Base-by-base conservation (phyloP, 768 basidiomycete genomes). In the Chalciporus sphaerocephalus region DNA sequence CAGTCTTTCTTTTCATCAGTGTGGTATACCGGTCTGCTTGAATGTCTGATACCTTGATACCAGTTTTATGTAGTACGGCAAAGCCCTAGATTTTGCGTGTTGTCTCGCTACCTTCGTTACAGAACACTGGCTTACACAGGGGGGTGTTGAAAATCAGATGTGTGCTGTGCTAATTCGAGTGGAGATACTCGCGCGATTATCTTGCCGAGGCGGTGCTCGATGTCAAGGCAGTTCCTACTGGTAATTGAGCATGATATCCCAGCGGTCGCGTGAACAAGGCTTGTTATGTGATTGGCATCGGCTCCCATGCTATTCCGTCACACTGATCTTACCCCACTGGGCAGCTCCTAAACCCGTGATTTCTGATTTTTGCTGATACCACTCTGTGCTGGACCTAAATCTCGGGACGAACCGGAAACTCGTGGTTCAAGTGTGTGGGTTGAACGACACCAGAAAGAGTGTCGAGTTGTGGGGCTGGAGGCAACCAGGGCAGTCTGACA, bases 341-440 rank as follows among this genome's bases (percentile, higher is more conserved):
- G 20, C 32, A 15, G 40, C 3, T 38, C 27, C n/a, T 23, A 23
- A n/a, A 30, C 25, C 18, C 11, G 40, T 54, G 47, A 44, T 38
- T 40, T 32, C 32, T 38, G 22, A 36, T 20, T 4, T 38, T 17
- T 42, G 16, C 33, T 23, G n/a, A 32, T n/a, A 1, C n/a, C 30
- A 28, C 30, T 32, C 40, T 22, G 15, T 27, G 24, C 8, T 38
- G 40, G 41, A 20, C 45, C 34, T 38, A 38, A 38, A 20, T 45
- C 34, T 57, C 58, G 58, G 58, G 42, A 42, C 20, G 45, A 60
- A 56, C 46, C 58, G 58, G 57, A 42, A 39, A 30, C 28, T 13
- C 8, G 2, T 1, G 15, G 20, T 25, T 37, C 40, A 16, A 21
- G 36, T 50, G 16, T 39, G 43, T 18, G 28, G 15, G 4, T 30